Evolutionary conservation across 371 early-diverging fungal species (phyloP), one percentile per base, ranked within the genome.

Genomic region (Lichtheimia ornata): DNA sequence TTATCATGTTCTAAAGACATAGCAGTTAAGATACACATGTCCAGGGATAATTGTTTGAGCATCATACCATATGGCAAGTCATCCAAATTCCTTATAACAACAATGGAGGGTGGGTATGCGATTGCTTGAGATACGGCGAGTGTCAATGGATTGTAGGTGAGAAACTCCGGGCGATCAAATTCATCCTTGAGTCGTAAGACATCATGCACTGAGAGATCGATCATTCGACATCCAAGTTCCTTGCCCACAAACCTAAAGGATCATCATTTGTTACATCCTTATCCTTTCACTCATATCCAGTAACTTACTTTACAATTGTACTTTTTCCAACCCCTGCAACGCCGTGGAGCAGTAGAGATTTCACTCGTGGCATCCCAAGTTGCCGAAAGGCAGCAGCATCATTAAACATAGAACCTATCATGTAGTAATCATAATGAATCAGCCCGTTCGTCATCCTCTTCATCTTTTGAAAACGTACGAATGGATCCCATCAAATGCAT

Each of bases 271-370:
- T 43, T 45, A 47, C 5, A 15, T 56, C 4, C 24, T 2, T 27
- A 43, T 20, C 24, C 17, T 54, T 4, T 6, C n/a, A 28, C 15
- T 2, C n/a, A 0, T 3, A 2, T 41, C 1, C 2, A 14, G n/a
- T 13, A 27, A 24, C n/a, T 50, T 76, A 71, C 77, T 57, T 67
- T 13, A 73, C 59, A 14, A 72, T n/a, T n/a, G 70, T 70, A 11
- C 50, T 58, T 41, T 79, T 79, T 5, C 79, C 79, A 14, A 75
- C 75, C 12, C 79, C 79, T 20, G 73, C 54, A 2, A 73, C 72
- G 17, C 79, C 79, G 50, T 79, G 75, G 12, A 79, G 25, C 53
- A 79, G 65, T 20, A 79, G 64, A n/a, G 79, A 73, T 56, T 75
- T 79, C 13, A 70, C 71, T 18, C 66, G 64, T 5, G 75, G 72